Conservation (phyloP, 495 filamentous ascomycete genomes). For the Talaromyces liani region DNA sequence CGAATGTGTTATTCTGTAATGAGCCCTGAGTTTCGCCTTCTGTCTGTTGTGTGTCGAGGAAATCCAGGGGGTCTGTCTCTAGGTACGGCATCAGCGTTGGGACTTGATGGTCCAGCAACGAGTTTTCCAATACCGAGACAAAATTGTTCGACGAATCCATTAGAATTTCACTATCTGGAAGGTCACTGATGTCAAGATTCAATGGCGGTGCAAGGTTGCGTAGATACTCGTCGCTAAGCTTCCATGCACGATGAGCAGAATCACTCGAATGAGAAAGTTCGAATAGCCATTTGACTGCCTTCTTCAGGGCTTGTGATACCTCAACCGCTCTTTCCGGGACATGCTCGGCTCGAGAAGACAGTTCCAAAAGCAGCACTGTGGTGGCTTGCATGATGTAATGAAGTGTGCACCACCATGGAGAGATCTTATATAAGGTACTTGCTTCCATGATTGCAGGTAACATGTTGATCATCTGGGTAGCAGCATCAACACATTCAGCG, state of each 20-base stretch:
- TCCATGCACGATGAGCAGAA: slow-evolving; percentile 43
- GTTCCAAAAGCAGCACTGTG: slow-evolving; percentile 51
- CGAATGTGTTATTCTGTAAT: slow-evolving; percentile 15
- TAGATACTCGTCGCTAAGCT: slow-evolving; percentile 41
- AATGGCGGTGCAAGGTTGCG: slow-evolving; percentile 34
- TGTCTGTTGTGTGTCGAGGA: slow-evolving; percentile 6
- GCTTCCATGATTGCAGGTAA: slow-evolving; percentile 39
- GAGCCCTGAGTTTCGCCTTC: background rate
- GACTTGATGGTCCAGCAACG: slow-evolving; percentile 19
- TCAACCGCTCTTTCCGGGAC: slow-evolving; percentile 44
- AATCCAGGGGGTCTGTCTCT: background rate
- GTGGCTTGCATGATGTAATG: slow-evolving; percentile 58
- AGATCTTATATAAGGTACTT: slow-evolving; percentile 37
- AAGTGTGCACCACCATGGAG: slow-evolving; percentile 57
- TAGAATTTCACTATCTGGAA: slow-evolving; percentile 18
- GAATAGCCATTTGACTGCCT: slow-evolving; percentile 46
- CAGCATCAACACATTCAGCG: slow-evolving; percentile 49
- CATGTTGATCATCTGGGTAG: slow-evolving; percentile 45
- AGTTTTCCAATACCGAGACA: slow-evolving; percentile 13
- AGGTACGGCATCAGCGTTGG: slow-evolving; percentile 4
- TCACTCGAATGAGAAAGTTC: slow-evolving; percentile 38
- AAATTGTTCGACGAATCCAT: slow-evolving; percentile 10
- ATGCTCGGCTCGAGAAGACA: slow-evolving; percentile 45
- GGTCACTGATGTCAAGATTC: slow-evolving; percentile 21
- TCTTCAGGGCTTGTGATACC: slow-evolving; percentile 46